These are phyloP conservation scores for Dactylellina drechsleri DNA, from an alignment of 2,329 filamentous ascomycete species.

Conservation along the genomic window DNA sequence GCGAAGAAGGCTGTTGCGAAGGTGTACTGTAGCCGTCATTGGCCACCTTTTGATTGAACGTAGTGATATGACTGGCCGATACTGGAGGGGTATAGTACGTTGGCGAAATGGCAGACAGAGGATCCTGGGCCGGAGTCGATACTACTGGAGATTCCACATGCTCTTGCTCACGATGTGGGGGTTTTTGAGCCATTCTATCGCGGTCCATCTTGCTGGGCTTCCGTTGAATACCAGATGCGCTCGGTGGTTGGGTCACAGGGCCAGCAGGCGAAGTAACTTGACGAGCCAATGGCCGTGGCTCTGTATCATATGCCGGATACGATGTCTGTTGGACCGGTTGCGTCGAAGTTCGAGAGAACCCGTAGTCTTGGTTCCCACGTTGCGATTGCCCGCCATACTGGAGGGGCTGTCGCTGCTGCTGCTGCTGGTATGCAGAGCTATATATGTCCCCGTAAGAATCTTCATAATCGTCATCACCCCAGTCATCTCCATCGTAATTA, in stretches of 20 bases:
- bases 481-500: slow-evolving; percentile 51
- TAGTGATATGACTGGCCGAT: background rate
- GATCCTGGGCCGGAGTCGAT: background rate
- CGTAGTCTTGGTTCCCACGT: slow-evolving; percentile 18
- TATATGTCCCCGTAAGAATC: slow-evolving; percentile 44
- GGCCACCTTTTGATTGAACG: background rate
- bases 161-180: slow-evolving; percentile 9
- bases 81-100: background rate
- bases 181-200: slow-evolving; percentile 20
- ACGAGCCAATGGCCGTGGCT: slow-evolving; percentile 27
- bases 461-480: slow-evolving; percentile 44
- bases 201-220: slow-evolving; percentile 54
- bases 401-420: background rate
- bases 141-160: slow-evolving; percentile 19
- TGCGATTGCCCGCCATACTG: background rate
- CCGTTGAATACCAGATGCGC: slow-evolving; percentile 39
- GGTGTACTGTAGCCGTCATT: slow-evolving; percentile 18
- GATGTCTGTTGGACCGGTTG: slow-evolving; percentile 32
- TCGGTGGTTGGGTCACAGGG: slow-evolving; percentile 18
- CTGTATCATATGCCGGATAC: slow-evolving; percentile 21
- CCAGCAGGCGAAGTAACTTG: slow-evolving; percentile 36
- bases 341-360: slow-evolving; percentile 32
- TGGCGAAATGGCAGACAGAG: background rate
- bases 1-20: slow-evolving; percentile 30
- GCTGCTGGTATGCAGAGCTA: slow-evolving; percentile 28